Evolutionary conservation across 78 protist species (phyloP), one percentile per base, ranked within the genome.

Genomic region (Dictyostelium discoideum): DNA sequence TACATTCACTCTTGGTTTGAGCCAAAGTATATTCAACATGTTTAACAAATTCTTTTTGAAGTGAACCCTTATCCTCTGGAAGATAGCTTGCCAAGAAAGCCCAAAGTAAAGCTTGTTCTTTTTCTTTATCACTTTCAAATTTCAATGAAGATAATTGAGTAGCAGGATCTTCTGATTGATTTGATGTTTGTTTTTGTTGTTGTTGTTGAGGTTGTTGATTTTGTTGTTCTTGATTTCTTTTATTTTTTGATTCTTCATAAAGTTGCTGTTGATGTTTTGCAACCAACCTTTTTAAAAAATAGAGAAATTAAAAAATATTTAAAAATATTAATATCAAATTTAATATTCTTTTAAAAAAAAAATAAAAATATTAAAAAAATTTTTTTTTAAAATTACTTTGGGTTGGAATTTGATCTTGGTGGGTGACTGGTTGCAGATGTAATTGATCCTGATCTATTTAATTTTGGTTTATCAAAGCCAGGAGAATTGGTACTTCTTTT

Each of bases 1-100:
- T 84, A 3, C 87, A 44, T 54, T 94, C 95, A 63, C n/a, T 48
- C 37, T 77, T 63, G 7, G 97, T 85, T 18, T 97, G 95, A 0
- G 97, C 98, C 24, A 95, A 76, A 9, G 96, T 97, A 40, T 78
- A 95, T 74, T 97, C 94, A 39, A 85, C 69, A 42, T 97, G 98
- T 54, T 46, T 63, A 3, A 96, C 98, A 81, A 97, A 81, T 6
- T 89, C 76, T 20, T 44, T 32, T 74, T 97, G 96, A 8, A 97
- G 24, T n/a, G 94, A 20, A 7, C 32, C 18, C 29, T 81, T 84
- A 40, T 92, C 97, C 0, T 83, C 89, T 26, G 92, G 97, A 9
- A 95, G 32, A 60, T 90, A 81, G 1, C 85, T 39, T 11, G 97
- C 97, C 29, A 85, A 54, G n/a, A 83, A 65, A 24, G 97, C 95